phyloP scores from a whole-genome alignment of 2,329 filamentous ascomycete species.

The Myrmaecium sp. region DNA sequence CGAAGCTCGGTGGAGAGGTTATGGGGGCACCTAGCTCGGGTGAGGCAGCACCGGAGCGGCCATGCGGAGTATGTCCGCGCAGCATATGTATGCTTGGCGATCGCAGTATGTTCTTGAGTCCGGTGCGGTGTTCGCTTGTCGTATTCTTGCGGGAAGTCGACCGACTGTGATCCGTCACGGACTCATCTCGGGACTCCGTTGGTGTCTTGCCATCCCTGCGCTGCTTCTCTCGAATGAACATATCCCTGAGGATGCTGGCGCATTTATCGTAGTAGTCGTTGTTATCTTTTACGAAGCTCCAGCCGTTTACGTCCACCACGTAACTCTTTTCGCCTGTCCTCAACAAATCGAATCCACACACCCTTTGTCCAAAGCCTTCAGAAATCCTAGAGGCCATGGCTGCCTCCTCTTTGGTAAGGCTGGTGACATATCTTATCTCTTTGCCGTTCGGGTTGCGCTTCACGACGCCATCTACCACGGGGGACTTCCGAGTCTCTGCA shows the following conservation, averaged over 20 bases:
- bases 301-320: slow-evolving; percentile 97
- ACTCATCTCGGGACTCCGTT: slow-evolving; percentile 5
- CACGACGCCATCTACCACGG: slow-evolving; percentile 90
- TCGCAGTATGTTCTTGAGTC: slow-evolving; percentile 43
- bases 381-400: slow-evolving; percentile 82
- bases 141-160: slow-evolving; percentile 16
- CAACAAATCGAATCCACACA: slow-evolving; percentile 90
- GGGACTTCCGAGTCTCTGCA: slow-evolving; percentile 91
- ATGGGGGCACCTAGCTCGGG: slow-evolving; percentile 30
- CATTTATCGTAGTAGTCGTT: slow-evolving; percentile 95
- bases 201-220: slow-evolving; percentile 35
- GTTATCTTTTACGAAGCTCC: slow-evolving; percentile 99
- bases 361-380: slow-evolving; percentile 77
- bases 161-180: slow-evolving; percentile 4
- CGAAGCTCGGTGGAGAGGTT: slow-evolving; percentile 26
- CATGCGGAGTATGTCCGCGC: slow-evolving; percentile 18
- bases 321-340: slow-evolving; percentile 80
- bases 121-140: slow-evolving; percentile 20
- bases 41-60: slow-evolving; percentile 20
- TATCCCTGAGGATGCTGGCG: slow-evolving; percentile 67
- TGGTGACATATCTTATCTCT: slow-evolving; percentile 87
- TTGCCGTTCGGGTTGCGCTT: slow-evolving; percentile 94
- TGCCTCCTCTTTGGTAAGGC: slow-evolving; percentile 62
- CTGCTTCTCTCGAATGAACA: slow-evolving; percentile 68
- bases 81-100: slow-evolving; percentile 42